phyloP scores from a whole-genome alignment of 2,329 filamentous ascomycete genomes.

The Paracoccidioides lutzii region DNA sequence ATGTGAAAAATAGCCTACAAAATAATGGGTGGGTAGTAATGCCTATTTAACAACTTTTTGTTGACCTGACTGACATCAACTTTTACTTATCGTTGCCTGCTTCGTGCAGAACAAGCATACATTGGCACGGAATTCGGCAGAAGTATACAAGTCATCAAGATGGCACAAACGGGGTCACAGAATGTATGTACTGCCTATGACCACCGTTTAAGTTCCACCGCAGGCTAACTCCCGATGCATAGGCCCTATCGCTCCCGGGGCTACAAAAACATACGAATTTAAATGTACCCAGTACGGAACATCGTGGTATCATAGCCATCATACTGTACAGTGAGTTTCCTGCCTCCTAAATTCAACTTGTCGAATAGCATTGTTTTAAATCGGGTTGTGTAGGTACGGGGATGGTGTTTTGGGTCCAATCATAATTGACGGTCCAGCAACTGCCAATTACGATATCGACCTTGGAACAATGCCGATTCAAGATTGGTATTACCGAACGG shows the following conservation, averaged over 20 bases:
- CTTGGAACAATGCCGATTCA: constrained; percentile 46
- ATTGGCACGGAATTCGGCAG: constrained; percentile 52
- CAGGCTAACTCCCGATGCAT: constrained; percentile 26
- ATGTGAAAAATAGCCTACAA: constrained; percentile 41
- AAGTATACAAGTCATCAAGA: constrained; percentile 43
- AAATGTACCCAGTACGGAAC: constrained; percentile 43
- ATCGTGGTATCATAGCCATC: constrained; percentile 51
- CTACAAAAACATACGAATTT: constrained; percentile 45
- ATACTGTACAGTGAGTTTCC: constrained; percentile 19
- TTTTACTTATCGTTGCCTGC: no score
- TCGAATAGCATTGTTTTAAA: neutral
- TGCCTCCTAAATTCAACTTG: neutral
- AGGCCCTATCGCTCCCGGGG: constrained; percentile 40
- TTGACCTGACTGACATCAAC: neutral
- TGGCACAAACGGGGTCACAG: constrained; percentile 40
- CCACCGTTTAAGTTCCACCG: constrained; percentile 8
- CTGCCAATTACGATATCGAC: constrained; percentile 50
- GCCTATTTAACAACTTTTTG: neutral
- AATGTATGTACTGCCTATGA: constrained; percentile 22
- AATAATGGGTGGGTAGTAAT: constrained; percentile 35
- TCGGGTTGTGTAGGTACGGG: constrained; percentile 1
- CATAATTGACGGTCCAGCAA: constrained; percentile 47
- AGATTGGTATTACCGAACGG: constrained; percentile 50
- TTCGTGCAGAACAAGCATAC: constrained; percentile 38
- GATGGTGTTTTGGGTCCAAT: constrained; percentile 47